Percentiles rank a stretch among this genome's conserved stretches.
Conservation (phyloP, 1,284 basidiomycete genomes). For the Microbotryomycetes sp. region DNA sequence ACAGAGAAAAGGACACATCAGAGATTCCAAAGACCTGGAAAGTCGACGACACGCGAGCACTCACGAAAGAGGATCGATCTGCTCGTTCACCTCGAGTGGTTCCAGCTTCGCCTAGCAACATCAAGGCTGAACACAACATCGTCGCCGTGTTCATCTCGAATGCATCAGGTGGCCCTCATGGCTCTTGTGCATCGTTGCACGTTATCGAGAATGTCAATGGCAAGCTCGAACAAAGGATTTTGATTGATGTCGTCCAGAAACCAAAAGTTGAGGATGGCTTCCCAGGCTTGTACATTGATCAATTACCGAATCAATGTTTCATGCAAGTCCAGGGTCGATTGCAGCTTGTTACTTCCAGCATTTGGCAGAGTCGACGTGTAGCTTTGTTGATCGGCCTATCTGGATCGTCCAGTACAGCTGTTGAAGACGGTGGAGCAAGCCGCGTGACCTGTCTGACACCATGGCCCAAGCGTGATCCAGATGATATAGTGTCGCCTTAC, state of each 20-base stretch:
- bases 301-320: constrained; percentile 50
- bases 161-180: constrained; percentile 55
- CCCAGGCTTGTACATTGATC: constrained; percentile 58
- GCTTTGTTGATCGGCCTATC: constrained; percentile 48
- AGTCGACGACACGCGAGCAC: constrained; percentile 37
- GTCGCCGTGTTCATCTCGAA: constrained; percentile 55
- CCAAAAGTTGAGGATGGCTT: constrained; percentile 46
- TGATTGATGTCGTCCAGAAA: constrained; percentile 47
- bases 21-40: not conserved
- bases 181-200: constrained; percentile 53
- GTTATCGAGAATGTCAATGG: constrained; percentile 41
- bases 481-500: constrained; percentile 15
- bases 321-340: constrained; percentile 40
- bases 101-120: not conserved
- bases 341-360: constrained; percentile 49
- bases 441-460: constrained; percentile 29
- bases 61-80: constrained; percentile 48
- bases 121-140: constrained; percentile 41
- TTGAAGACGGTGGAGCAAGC: constrained; percentile 44
- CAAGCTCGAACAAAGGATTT: constrained; percentile 22
- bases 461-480: constrained; percentile 8
- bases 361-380: constrained; percentile 52
- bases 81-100: constrained; percentile 56
- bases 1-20: not conserved
- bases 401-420: no score